These are phyloP conservation scores for Scedosporium dehoogii DNA, from an alignment of 2,329 filamentous ascomycete species.

Conservation along the genomic window DNA sequence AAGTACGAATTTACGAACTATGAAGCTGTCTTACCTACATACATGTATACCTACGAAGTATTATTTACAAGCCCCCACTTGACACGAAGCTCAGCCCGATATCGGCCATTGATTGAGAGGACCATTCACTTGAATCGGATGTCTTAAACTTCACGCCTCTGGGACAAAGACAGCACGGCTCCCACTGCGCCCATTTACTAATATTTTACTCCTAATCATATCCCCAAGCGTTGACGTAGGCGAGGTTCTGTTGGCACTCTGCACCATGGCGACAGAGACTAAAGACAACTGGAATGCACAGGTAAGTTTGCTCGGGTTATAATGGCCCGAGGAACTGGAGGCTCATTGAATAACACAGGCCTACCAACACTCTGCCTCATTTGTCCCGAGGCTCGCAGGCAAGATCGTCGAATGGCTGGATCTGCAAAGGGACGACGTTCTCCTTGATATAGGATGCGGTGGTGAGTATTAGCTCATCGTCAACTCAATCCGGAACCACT, in stretches of 20 bases:
- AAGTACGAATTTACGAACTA: no score
- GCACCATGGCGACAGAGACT: background rate
- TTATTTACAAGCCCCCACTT: background rate
- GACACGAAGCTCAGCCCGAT: background rate
- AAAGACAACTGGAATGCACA: background rate
- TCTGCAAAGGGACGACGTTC: conserved; percentile 43
- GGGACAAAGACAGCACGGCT: no score
- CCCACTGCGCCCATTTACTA: no score
- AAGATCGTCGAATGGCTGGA: conserved; percentile 51
- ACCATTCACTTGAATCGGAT: background rate
- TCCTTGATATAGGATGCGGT: conserved; percentile 56
- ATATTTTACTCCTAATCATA: no score
- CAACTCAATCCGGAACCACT: background rate
- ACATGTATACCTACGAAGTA: no score
- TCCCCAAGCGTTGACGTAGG: background rate
- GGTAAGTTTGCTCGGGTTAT: background rate
- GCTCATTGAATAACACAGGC: conserved; percentile 26
- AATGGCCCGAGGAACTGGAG: conserved; percentile 6
- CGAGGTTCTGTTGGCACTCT: no score
- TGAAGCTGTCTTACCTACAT: no score
- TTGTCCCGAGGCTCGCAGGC: conserved; percentile 51
- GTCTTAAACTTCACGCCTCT: no score
- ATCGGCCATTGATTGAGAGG: background rate
- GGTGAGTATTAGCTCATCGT: conserved; percentile 25
- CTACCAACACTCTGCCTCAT: conserved; percentile 52